A percentile compares a stretch with the other conserved stretches of the same genome.
These are phyloP conservation scores for Debaryomyces sp. DNA, from an alignment of 1,139 yeast species.

Conservation along the genomic window DNA sequence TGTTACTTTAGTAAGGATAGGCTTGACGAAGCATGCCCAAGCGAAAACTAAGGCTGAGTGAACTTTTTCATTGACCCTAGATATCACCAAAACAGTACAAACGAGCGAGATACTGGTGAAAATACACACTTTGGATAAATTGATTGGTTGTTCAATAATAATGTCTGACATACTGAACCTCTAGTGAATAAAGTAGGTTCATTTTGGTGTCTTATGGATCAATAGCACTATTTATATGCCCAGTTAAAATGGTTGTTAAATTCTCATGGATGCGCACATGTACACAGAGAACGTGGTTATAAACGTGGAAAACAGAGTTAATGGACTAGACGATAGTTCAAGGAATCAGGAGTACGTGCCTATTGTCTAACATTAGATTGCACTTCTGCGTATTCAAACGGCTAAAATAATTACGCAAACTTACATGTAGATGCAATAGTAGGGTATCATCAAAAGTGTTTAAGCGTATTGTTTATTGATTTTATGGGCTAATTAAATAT, in stretches of 20 bases:
- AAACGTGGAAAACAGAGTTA: conserved; percentile 8
- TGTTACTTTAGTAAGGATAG: conserved; percentile 50
- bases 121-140: conserved; percentile 7
- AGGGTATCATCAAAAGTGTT: not conserved
- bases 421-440: not conserved
- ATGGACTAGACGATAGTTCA: not conserved
- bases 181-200: not conserved
- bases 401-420: not conserved
- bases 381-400: not conserved
- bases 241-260: conserved; percentile 5
- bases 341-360: not conserved
- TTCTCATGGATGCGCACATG: conserved; percentile 9
- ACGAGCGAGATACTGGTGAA: conserved; percentile 20
- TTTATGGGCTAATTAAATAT: not conserved
- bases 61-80: conserved; percentile 27
- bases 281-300: conserved; percentile 9
- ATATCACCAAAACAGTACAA: conserved; percentile 18
- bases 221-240: conserved; percentile 2
- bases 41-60: conserved; percentile 39
- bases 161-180: conserved; percentile 7
- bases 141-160: conserved; percentile 7
- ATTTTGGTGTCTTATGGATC: not conserved
- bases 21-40: conserved; percentile 70
- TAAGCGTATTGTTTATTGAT: not conserved
- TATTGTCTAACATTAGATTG: not conserved